phyloP scores from a whole-genome alignment of 176 grass and related monocot species.

The Ensete ventricosum region DNA sequence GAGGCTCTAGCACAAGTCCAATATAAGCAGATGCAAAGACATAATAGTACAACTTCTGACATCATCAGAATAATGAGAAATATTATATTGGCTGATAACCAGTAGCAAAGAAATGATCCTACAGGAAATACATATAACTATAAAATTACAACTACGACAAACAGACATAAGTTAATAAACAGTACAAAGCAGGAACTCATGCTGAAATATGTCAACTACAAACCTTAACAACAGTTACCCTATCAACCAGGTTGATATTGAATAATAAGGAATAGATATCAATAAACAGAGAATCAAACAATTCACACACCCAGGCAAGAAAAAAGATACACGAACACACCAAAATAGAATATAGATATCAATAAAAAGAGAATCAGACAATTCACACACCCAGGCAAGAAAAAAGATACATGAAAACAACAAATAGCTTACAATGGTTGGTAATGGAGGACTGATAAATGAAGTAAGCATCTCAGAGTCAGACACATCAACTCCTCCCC shows the following conservation, averaged over 20 bases:
- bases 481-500: slow-evolving; percentile 52
- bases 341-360: neutral
- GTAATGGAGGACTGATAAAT: slow-evolving; percentile 69
- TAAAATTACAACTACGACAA: too few species aligned
- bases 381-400: neutral
- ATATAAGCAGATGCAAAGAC: too few species aligned
- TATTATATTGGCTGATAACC: too few species aligned
- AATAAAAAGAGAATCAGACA: slow-evolving; percentile 7
- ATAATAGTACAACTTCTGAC: neutral
- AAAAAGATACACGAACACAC: neutral
- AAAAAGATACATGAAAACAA: neutral
- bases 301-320: neutral
- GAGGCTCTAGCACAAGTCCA: too few species aligned
- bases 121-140: neutral
- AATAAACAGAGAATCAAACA: slow-evolving; percentile 8
- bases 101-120: too few species aligned
- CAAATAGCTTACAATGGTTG: slow-evolving; percentile 61
- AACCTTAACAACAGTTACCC: too few species aligned
- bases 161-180: too few species aligned
- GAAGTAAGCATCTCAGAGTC: slow-evolving; percentile 63
- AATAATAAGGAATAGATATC: neutral
- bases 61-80: neutral
- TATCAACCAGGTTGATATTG: too few species aligned
- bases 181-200: neutral
- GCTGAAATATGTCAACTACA: neutral